Evolutionary conservation across 257 asterid species (phyloP), one percentile per base, ranked within the genome.

Genomic region (Petunia secreta): DNA sequence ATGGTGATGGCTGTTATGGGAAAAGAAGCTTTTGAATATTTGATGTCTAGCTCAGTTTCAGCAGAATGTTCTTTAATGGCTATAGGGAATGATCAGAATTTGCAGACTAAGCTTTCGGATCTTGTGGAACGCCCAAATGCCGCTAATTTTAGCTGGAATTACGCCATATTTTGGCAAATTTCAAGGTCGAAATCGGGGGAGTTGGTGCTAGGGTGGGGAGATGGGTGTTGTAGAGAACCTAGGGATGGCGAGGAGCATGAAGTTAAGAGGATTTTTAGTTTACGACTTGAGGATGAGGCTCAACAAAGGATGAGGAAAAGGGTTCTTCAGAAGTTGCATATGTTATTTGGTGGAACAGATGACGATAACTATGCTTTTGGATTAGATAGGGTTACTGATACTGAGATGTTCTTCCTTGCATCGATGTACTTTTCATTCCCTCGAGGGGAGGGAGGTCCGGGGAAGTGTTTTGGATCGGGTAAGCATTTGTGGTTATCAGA

Each of bases 341-440:
- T 87, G 15, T 77, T 88, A 84, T 96, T 94, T 81, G 99, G 97
- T 54, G 99, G 96, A 2, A 81, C 85, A 0, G 97, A 94, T 41
- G 98, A 96, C 48, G 98, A 91, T 62, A 87, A 92, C 80, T 96
- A 90, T 77, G 97, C 98, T 43, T 87, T 91, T 78, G 99, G 95
- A 38, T 84, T 96, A 91, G 99, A 96, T 85, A 89, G 88, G 88
- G 97, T 96, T 59, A 96, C 99, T 0, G 98, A 96, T 81, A 92
- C 96, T 4, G 99, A 96, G 85, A 89, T 96, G 98, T 96, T 96
- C 87, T 96, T 96, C 79, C 92, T 96, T 3, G 98, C 98, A 0
- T 96, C 99, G 1, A 96, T 96, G 99, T 96, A 96, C 87, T 96
- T 96, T 34, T 90, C 92, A 59, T 96, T 96, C 63, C 94, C 97